Conservation (phyloP, 352 stramenopile species). For the Achlya hypogyna region DNA sequence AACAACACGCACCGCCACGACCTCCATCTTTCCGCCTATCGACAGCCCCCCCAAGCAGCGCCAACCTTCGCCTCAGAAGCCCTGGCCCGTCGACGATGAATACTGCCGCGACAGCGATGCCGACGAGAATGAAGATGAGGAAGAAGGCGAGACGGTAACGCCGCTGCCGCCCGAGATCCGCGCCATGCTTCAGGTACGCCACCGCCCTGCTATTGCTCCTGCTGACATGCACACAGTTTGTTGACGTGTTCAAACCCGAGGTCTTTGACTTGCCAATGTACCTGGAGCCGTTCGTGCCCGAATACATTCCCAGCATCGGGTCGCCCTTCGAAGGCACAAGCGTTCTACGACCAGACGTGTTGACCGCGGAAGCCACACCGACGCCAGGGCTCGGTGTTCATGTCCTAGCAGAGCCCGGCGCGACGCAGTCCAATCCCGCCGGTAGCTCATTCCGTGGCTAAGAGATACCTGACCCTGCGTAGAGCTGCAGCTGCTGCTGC, state of each 20-base stretch:
- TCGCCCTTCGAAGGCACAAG: constrained; percentile 63
- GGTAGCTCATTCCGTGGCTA: constrained; percentile 13
- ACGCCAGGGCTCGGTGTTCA: constrained; percentile 43
- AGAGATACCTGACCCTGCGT: constrained; percentile 25
- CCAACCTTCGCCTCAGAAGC: not conserved
- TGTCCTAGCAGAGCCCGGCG: constrained; percentile 79
- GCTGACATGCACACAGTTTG: constrained; percentile 37
- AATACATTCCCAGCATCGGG: constrained; percentile 80
- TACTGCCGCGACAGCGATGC: constrained; percentile 13
- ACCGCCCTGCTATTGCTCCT: not conserved
- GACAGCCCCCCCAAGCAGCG: no score
- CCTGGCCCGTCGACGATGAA: not conserved
- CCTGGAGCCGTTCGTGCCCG: constrained; percentile 89
- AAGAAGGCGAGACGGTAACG: constrained; percentile 12
- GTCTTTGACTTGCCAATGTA: constrained; percentile 83
- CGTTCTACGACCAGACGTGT: constrained; percentile 73
- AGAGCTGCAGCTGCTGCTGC: constrained; percentile 86
- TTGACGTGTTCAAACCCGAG: constrained; percentile 81
- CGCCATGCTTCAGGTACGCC: constrained; percentile 41
- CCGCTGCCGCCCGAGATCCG: constrained; percentile 43
- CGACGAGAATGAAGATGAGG: constrained; percentile 12
- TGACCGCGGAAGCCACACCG: constrained; percentile 37
- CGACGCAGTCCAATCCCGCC: constrained; percentile 75
- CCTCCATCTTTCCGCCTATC: no score
- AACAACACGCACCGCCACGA: no score